phyloP scores from a whole-genome alignment of 1,284 basidiomycete species.

The Rhodotorula sp. region DNA sequence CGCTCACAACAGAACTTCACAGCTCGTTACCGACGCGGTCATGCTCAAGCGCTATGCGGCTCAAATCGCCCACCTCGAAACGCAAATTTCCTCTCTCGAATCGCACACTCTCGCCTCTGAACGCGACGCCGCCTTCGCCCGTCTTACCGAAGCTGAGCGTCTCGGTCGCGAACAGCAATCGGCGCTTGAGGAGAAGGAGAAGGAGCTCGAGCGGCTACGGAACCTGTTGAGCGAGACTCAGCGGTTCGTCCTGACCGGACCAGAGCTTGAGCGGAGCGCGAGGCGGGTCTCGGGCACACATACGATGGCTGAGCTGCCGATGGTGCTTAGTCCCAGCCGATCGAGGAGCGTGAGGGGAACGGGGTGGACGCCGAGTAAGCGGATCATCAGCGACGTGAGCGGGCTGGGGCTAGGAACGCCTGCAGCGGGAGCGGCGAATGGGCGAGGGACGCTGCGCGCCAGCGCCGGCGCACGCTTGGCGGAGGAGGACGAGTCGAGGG shows the following conservation, averaged over 20 bases:
- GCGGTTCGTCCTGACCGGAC: constrained; percentile 36
- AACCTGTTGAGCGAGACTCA: constrained; percentile 29
- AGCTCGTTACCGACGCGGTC: constrained; percentile 44
- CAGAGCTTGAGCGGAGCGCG: constrained; percentile 31
- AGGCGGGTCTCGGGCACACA: constrained; percentile 15
- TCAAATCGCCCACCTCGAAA: constrained; percentile 51
- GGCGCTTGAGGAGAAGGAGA: constrained; percentile 22
- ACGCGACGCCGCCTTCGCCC: constrained; percentile 5
- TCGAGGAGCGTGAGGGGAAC: constrained; percentile 3
- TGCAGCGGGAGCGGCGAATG: neutral
- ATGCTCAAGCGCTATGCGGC: constrained; percentile 51
- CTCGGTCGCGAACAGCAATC: constrained; percentile 7
- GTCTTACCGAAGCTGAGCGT: neutral
- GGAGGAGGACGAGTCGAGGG: constrained; percentile 13
- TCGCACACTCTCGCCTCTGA: constrained; percentile 2
- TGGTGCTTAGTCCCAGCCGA: constrained; percentile 24
- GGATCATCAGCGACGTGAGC: constrained; percentile 23
- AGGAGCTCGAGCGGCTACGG: constrained; percentile 27
- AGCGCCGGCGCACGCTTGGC: constrained; percentile 12
- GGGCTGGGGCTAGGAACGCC: constrained; percentile 33
- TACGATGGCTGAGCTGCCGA: constrained; percentile 2
- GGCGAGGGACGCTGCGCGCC: neutral
- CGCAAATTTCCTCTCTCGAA: constrained; percentile 39
- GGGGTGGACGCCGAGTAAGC: neutral
- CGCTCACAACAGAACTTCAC: neutral